Evolutionary conservation across 1,284 basidiomycete species (phyloP), one percentile per base, ranked within the genome.

Genomic region (Inonotus obliquus): DNA sequence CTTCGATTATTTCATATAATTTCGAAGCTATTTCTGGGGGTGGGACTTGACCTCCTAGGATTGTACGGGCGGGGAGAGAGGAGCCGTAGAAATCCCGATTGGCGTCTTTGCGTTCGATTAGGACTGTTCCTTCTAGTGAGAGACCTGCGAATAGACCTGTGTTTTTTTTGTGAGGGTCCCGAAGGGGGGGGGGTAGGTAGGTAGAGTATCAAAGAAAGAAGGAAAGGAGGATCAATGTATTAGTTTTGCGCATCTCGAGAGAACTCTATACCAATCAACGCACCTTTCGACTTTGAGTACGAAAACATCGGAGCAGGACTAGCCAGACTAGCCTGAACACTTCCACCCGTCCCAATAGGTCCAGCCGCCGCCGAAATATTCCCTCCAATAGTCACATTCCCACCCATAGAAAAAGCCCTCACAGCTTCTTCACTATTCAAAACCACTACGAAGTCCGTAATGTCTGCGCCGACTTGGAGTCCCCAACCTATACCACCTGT

Each of bases 221-320:
- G 32, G 32, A 41, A 41, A 13, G n/a, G 39, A 19, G 14, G 11
- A 13, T 19, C 3, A 17, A 3, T 17, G 11, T 41, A 41, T 13
- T 13, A 41, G 4, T 14, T 5, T 13, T 17, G 3, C 39, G 4
- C 3, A 5, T 5, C 4, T 19, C 39, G n/a, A 39, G 25, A 48
- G 17, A 54, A 13, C 71, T n/a, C n/a, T n/a, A n/a, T n/a, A n/a
- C n/a, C n/a, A n/a, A n/a, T n/a, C n/a, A n/a, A n/a, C 82, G 54
- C 67, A 92, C 94, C 94, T 77, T 95, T 96, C 11, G 91, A 94
- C 74, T 96, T 92, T 21, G 91, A 95, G 76, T 98, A 98, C 66
- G 92, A 94, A 77, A 98, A 99, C 89, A 98, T 95, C 0, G 96
- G 96, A 11, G 96, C 89, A 0, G 96, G 95, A 73, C 96, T 93